phyloP scores from a whole-genome alignment of 108 stramenopile genomes.

The Cyclotella atomus region DNA sequence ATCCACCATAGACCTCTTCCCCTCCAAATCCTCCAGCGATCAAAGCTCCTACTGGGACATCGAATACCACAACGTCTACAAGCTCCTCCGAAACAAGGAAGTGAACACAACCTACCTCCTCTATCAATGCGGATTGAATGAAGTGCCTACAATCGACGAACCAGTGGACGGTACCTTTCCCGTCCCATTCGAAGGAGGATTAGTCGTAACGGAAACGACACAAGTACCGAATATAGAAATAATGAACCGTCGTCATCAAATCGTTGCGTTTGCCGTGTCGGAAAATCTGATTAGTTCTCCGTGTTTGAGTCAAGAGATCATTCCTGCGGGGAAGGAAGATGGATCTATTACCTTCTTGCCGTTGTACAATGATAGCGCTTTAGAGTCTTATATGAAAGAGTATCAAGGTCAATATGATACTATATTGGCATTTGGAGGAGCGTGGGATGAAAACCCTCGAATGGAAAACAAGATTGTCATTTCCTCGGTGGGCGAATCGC shows the following conservation, averaged over 20 bases:
- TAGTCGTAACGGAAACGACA: conserved; percentile 40
- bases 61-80: conserved; percentile 59
- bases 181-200: conserved; percentile 41
- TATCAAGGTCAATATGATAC: not conserved
- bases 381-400: not conserved
- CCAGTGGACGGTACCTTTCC: conserved; percentile 16
- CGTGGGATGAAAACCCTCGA: too few relatives aligned
- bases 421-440: not conserved
- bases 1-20: conserved; percentile 57
- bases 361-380: too few relatives aligned
- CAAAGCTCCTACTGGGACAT: conserved; percentile 52
- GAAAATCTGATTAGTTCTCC: conserved; percentile 54
- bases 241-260: conserved; percentile 33
- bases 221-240: conserved; percentile 47
- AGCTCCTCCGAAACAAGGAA: conserved; percentile 51
- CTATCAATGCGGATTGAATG: conserved; percentile 71
- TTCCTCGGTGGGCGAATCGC: too few relatives aligned
- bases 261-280: conserved; percentile 35
- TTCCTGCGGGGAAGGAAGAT: too few relatives aligned
- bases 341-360: too few relatives aligned
- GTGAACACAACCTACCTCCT: conserved; percentile 41
- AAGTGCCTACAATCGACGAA: conserved; percentile 27
- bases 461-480: too few relatives aligned
- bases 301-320: conserved; percentile 47
- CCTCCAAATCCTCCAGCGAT: conserved; percentile 51